Evolutionary conservation across 2,329 filamentous ascomycete genomes (phyloP).

Genomic region (Myrmaecium sp.): DNA sequence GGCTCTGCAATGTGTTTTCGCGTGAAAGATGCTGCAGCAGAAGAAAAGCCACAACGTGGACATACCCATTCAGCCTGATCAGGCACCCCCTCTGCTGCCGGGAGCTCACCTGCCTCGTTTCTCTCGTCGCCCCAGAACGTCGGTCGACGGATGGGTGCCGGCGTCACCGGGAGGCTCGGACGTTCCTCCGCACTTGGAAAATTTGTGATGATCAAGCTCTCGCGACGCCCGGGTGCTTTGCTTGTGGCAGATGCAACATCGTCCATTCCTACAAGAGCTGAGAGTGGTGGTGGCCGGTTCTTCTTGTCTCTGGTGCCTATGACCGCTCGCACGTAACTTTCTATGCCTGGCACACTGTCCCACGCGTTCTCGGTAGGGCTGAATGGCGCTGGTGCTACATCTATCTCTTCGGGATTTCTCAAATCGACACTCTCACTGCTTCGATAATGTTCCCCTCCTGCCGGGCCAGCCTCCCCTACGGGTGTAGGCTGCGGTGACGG

Average conservation of each 20-base stretch:
- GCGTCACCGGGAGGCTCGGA: conserved; percentile 79
- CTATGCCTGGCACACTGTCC: conserved; percentile 82
- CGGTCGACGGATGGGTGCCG: conserved; percentile 56
- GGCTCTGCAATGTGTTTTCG: conserved; percentile 6
- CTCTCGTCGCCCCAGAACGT: conserved; percentile 50
- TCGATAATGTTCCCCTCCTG: no score
- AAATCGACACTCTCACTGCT: no score
- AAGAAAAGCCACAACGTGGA: conserved; percentile 27
- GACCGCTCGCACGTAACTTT: conserved; percentile 66
- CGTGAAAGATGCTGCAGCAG: conserved; percentile 6
- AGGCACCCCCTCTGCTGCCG: conserved; percentile 67
- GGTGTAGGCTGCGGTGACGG: conserved; percentile 16
- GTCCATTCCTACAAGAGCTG: conserved; percentile 9
- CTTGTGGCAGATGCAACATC: conserved; percentile 17
- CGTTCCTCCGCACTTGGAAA: conserved; percentile 71
- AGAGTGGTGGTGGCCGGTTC: conserved; percentile 25
- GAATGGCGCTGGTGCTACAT: no score
- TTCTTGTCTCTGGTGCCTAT: conserved; percentile 42
- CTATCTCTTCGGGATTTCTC: no score
- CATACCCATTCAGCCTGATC: conserved; percentile 89
- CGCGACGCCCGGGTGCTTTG: conserved; percentile 22
- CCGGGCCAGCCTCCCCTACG: conserved; percentile 25
- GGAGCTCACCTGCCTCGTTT: conserved; percentile 42
- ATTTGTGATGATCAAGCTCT: conserved; percentile 60
- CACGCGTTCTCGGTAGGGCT: conserved; percentile 64